A percentile compares a stretch with the other conserved stretches of the same genome.
These are phyloP conservation scores for Neoboletus brunneissimus DNA, from an alignment of 768 basidiomycete genomes.

Conservation along the genomic window DNA sequence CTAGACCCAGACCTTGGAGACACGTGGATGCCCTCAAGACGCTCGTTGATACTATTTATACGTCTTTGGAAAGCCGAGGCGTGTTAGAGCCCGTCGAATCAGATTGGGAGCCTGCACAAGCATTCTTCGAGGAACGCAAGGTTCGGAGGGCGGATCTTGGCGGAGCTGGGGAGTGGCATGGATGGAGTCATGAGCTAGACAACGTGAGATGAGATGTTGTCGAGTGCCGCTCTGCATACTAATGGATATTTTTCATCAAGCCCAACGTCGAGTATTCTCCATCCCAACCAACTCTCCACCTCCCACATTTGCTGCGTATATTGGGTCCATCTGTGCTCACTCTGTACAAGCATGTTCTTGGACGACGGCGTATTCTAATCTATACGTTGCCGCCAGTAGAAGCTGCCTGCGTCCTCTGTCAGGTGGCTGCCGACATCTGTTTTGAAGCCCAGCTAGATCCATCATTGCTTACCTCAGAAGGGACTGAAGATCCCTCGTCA, in stretches of 20 bases:
- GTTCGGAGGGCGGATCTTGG: constrained; percentile 48
- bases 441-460: constrained; percentile 44
- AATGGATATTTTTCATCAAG: constrained; percentile 19
- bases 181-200: constrained; percentile 68
- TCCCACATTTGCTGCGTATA: constrained; percentile 72
- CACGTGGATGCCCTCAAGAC: constrained; percentile 65
- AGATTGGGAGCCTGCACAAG: constrained; percentile 61
- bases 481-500: constrained; percentile 27
- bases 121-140: constrained; percentile 66
- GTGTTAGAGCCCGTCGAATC: constrained; percentile 47
- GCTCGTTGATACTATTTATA: constrained; percentile 54
- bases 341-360: constrained; percentile 75
- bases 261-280: constrained; percentile 21
- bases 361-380: constrained; percentile 71
- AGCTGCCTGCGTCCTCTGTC: constrained; percentile 68
- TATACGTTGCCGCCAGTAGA: constrained; percentile 80
- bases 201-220: constrained; percentile 35
- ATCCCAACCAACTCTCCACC: constrained; percentile 60
- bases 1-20: constrained; percentile 70
- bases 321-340: constrained; percentile 78
- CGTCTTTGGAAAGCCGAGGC: constrained; percentile 45
- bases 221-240: neutral
- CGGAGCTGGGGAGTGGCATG: constrained; percentile 59
- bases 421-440: constrained; percentile 59
- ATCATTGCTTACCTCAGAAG: constrained; percentile 19